Percentiles rank a stretch among this genome's conserved stretches.
phyloP scores from a whole-genome alignment of 345 rosid species.

The Rubroshorea leprosula region DNA sequence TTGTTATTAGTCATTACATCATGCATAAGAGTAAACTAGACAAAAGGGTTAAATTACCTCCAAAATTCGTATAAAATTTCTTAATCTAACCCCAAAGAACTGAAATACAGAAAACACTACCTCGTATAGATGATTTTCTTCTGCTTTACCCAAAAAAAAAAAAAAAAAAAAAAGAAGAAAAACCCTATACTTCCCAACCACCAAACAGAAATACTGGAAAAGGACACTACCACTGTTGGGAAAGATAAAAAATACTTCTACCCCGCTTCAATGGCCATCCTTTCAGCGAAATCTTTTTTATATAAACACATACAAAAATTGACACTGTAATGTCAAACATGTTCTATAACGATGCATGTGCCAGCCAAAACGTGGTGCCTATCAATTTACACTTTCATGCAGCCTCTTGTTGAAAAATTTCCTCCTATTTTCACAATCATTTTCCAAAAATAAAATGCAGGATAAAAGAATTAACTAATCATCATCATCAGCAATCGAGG shows the following conservation, averaged over 20 bases:
- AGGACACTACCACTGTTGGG: no score
- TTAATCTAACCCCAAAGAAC: neutral
- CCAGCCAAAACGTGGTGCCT: neutral
- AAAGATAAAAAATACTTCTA: no score
- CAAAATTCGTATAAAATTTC: neutral
- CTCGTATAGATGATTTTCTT: neutral
- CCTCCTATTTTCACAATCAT: conserved; percentile 1
- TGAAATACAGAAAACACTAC: neutral
- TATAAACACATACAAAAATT: neutral
- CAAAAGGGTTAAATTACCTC: neutral
- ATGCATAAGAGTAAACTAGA: no score
- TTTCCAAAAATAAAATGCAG: conserved; percentile 7
- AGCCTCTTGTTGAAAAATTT: neutral
- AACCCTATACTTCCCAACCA: no score
- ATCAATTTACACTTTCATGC: neutral
- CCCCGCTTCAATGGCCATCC: no score
- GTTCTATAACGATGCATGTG: neutral
- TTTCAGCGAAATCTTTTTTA: neutral
- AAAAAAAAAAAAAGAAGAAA: no score
- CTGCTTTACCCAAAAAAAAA: neutral
- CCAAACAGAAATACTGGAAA: no score
- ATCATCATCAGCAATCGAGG: conserved; percentile 59
- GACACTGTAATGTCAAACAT: neutral
- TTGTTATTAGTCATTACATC: no score
- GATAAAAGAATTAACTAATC: conserved; percentile 31